These are phyloP conservation scores for Aspergillus baeticus DNA, from an alignment of 495 filamentous ascomycete genomes.

Conservation along the genomic window DNA sequence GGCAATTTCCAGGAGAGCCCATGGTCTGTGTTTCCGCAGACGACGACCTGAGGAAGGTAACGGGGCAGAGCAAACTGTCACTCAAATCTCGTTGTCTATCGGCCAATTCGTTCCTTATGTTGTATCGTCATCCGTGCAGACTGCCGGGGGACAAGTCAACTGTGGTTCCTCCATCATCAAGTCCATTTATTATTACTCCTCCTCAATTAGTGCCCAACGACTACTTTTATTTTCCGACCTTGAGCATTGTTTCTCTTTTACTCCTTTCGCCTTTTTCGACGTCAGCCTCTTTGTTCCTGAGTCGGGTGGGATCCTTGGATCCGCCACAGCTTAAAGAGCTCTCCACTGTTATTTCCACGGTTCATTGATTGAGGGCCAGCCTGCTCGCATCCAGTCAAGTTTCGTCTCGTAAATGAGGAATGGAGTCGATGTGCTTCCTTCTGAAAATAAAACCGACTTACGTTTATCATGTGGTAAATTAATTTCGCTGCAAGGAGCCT, in stretches of 20 bases:
- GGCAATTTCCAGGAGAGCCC: conserved; percentile 29
- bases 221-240: background rate
- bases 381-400: conserved; percentile 11
- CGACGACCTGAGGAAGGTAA: background rate
- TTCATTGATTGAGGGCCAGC: conserved; percentile 11
- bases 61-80: background rate
- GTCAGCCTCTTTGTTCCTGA: conserved; percentile 3
- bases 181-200: background rate
- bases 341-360: conserved; percentile 18
- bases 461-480: background rate
- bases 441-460: background rate
- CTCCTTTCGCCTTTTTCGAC: background rate
- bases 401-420: conserved; percentile 12
- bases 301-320: conserved; percentile 17
- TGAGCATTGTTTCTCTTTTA: conserved; percentile 1
- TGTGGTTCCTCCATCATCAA: background rate
- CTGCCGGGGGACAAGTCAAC: background rate
- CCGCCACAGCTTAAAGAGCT: conserved; percentile 16
- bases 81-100: background rate
- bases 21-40: conserved; percentile 30
- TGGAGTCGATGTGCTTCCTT: conserved; percentile 7
- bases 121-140: background rate
- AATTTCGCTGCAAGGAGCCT: conserved; percentile 2
- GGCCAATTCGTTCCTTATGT: background rate
- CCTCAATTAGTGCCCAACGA: background rate